phyloP scores from a whole-genome alignment of 805 yeast genomes.

The Wickerhamomyces canadensis region DNA sequence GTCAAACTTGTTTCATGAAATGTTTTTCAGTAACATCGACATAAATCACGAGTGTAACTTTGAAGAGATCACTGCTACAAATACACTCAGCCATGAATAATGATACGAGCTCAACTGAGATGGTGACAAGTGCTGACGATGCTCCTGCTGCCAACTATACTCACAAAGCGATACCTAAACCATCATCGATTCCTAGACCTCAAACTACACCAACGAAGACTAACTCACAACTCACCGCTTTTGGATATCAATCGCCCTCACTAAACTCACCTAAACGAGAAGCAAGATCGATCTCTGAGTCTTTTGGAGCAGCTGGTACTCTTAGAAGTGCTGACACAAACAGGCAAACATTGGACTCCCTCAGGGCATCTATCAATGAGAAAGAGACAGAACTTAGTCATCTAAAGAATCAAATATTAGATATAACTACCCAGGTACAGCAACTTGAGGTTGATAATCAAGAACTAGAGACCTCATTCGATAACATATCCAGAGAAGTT shows the following conservation, averaged over 20 bases:
- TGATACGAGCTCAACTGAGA: no score
- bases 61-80: no score
- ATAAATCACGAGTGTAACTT: no score
- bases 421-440: slow-evolving; percentile 33
- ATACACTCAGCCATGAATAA: no score
- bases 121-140: no score
- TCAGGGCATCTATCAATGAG: slow-evolving; percentile 8
- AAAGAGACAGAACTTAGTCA: slow-evolving; percentile 18
- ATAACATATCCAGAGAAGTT: slow-evolving; percentile 15
- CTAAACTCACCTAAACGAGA: not conserved
- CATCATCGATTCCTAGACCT: slow-evolving; percentile 18
- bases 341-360: slow-evolving; percentile 8
- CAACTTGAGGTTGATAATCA: slow-evolving; percentile 32
- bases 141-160: not conserved
- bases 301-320: no score
- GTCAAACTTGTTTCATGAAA: not conserved
- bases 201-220: slow-evolving; percentile 18
- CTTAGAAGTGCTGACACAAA: not conserved
- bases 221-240: slow-evolving; percentile 8
- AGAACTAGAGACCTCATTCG: slow-evolving; percentile 23
- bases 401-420: slow-evolving; percentile 21
- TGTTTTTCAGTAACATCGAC: no score
- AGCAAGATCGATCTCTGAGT: no score
- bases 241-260: slow-evolving; percentile 10
- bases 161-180: slow-evolving; percentile 1